Conservation (phyloP, 257 asterid species). For the Asclepias syriaca region DNA sequence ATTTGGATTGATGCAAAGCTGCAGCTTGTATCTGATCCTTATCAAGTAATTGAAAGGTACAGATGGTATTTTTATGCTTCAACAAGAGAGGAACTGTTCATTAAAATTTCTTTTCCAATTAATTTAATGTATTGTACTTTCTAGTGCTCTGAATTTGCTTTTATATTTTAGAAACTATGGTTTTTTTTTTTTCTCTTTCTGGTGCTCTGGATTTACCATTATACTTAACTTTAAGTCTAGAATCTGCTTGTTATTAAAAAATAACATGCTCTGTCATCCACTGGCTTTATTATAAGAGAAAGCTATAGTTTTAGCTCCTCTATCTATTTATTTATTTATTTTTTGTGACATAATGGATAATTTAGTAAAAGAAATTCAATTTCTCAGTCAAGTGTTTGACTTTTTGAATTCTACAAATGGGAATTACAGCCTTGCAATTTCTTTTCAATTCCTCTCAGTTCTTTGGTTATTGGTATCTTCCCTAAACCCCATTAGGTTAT, state of each 20-base stretch:
- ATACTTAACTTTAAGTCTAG: neutral
- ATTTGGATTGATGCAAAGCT: constrained; percentile 98
- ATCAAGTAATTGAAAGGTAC: constrained; percentile 93
- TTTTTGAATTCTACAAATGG: neutral
- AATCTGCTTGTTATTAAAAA: neutral
- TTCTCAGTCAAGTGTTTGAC: neutral
- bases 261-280: neutral
- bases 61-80: neutral
- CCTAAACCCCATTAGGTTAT: neutral
- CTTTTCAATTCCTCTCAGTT: neutral
- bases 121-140: neutral
- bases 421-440: neutral
- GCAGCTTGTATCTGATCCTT: constrained; percentile 88
- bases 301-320: neutral
- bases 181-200: neutral
- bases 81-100: neutral
- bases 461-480: constrained; percentile 1
- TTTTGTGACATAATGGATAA: neutral
- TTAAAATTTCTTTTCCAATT: neutral
- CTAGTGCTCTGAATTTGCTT: neutral
- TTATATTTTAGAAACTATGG: neutral
- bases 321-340: neutral
- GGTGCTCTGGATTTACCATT: neutral
- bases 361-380: neutral
- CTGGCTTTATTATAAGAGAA: neutral